Base-by-base conservation (phyloP, 1,284 basidiomycete species). In the Fomitopsis schrenkii region DNA sequence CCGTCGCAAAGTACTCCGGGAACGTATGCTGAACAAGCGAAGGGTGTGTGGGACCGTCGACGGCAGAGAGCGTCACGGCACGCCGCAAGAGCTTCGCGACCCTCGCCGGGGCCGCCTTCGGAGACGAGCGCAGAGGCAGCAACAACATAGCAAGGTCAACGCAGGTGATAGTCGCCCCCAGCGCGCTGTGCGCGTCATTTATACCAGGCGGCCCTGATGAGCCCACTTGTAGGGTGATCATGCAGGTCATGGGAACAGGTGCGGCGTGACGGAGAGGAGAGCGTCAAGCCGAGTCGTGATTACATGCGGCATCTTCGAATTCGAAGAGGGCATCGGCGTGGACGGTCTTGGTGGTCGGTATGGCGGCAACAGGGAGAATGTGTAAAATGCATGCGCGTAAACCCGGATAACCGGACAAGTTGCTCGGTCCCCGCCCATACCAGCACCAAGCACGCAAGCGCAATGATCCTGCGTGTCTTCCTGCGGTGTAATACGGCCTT, bases 1-100 rank as follows among this genome's bases (percentile, higher is more conserved):
- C 77, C 2, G 79, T 72, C 42, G 71, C 72, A 71, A 91, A 93
- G 76, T 84, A 93, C 22, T 79, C 76, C 1, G 84, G 76, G 22
- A 94, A 81, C 0, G 92, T 92, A 30, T 80, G 76, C 14, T 75
- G 71, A 52, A 79, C 81, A 33, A 94, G 80, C 0, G 87, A 84
- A 3, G 88, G 86, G 1, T 85, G 68, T 2, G 75, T 74, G 0
- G 90, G 78, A 0, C 91, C 92, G 67, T 82, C 72, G 19, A 86
- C 84, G 12, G 73, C 75, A 2, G 88, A 90, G 54, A 68, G 68
- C 12, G 73, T 63, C 41, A 76, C 66, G 1, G 62, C 61, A 19
- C 60, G 56, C 5, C 59, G 26, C 52, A 54, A 28, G 30, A 36
- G 3, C n/a, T 15, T 28, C 7, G 36, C 28, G 30, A 40, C 5